A percentile compares a stretch with the other conserved stretches of the same genome.
phyloP scores from a whole-genome alignment of 2,329 filamentous ascomycete genomes.

The Coniochaeta hoffmannii region DNA sequence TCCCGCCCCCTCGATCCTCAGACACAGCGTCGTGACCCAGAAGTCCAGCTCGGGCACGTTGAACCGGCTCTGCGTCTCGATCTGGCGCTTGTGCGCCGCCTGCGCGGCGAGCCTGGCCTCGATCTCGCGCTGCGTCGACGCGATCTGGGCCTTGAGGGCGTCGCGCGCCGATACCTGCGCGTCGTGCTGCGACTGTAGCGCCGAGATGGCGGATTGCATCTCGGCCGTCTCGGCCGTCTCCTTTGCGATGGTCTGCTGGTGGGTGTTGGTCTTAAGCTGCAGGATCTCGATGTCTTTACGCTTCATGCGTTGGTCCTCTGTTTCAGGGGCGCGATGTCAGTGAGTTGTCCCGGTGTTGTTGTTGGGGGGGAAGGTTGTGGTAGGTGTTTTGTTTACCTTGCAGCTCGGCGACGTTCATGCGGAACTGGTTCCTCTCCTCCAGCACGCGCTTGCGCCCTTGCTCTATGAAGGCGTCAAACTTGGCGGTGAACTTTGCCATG shows the following conservation, averaged over 20 bases:
- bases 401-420: constrained; percentile 80
- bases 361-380: constrained; percentile 2
- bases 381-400: constrained; percentile 53
- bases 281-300: constrained; percentile 81
- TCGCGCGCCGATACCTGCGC: constrained; percentile 50
- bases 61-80: constrained; percentile 77
- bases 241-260: constrained; percentile 68
- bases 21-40: constrained; percentile 85
- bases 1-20: constrained; percentile 84
- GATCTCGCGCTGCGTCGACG: constrained; percentile 62
- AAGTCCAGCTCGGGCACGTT: constrained; percentile 93
- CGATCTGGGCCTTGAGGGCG: constrained; percentile 52
- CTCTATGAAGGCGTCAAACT: constrained; percentile 92
- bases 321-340: constrained; percentile 2
- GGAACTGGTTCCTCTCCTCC: constrained; percentile 91
- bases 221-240: constrained; percentile 71
- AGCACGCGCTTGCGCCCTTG: constrained; percentile 81
- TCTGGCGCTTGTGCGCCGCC: constrained; percentile 61
- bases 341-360: no score
- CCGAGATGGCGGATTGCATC: constrained; percentile 57
- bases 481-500: constrained; percentile 86
- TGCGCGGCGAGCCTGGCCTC: constrained; percentile 64
- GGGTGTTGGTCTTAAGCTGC: constrained; percentile 60
- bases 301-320: constrained; percentile 89
- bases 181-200: constrained; percentile 53